phyloP scores from a whole-genome alignment of 2,329 filamentous ascomycete species.

The Corynespora cassiicola region DNA sequence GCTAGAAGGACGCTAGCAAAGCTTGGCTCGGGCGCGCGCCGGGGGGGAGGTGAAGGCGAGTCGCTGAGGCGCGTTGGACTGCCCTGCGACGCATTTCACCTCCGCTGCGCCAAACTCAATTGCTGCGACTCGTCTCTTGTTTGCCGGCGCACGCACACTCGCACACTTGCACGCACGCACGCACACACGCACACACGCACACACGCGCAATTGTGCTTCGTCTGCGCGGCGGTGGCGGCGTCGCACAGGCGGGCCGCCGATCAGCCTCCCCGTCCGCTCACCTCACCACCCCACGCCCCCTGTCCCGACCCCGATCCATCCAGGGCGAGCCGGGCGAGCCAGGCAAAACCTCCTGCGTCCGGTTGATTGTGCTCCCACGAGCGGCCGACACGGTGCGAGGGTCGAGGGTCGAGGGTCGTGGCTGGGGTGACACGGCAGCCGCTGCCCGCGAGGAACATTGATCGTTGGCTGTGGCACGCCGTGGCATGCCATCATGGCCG shows the following conservation, averaged over 20 bases:
- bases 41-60: too few relatives aligned
- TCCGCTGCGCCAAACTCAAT: too few relatives aligned
- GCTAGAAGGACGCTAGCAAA: conserved; percentile 7
- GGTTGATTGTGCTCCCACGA: conserved; percentile 19
- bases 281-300: not conserved
- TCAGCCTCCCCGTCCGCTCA: not conserved
- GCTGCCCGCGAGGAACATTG: conserved; percentile 17
- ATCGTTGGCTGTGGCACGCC: conserved; percentile 8
- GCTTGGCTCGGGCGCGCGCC: conserved; percentile 10
- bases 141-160: too few relatives aligned
- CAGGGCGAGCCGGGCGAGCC: too few relatives aligned
- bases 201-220: too few relatives aligned
- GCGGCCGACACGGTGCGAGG: too few relatives aligned
- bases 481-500: conserved; percentile 8
- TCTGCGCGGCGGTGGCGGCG: too few relatives aligned
- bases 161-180: too few relatives aligned
- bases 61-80: too few relatives aligned
- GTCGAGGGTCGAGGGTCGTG: conserved; percentile 27
- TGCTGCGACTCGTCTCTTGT: too few relatives aligned
- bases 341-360: conserved; percentile 22
- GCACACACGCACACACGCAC: too few relatives aligned
- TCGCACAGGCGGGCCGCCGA: conserved; percentile 10
- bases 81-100: too few relatives aligned
- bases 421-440: conserved; percentile 34
- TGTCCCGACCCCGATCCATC: conserved; percentile 4